These are phyloP conservation scores for Ceratocystis alfenasii DNA, from an alignment of 2,329 filamentous ascomycete species.

Conservation along the genomic window DNA sequence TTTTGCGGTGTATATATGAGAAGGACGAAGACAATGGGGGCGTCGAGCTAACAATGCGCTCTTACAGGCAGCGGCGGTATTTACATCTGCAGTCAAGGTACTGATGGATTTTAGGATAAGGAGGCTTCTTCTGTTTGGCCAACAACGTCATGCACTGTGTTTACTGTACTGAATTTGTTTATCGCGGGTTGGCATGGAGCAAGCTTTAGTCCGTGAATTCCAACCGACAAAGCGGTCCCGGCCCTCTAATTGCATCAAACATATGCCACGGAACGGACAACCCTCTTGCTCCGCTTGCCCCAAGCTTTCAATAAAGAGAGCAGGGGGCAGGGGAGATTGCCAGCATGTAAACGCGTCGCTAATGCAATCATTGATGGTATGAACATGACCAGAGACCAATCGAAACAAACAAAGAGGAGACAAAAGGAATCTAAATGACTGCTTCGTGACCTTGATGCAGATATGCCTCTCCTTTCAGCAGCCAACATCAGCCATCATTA, in stretches of 20 bases:
- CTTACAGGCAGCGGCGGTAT: not conserved
- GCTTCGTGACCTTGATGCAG: not conserved
- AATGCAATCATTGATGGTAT: no score
- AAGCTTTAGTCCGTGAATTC: not conserved
- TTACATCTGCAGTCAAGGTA: not conserved
- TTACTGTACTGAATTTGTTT: not conserved
- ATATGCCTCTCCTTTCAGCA: not conserved
- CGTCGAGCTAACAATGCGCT: not conserved
- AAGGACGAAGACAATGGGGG: not conserved
- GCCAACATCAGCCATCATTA: not conserved
- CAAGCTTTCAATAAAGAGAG: not conserved
- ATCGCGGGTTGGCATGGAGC: not conserved
- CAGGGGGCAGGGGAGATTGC: not conserved
- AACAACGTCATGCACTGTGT: slow-evolving; percentile 9
- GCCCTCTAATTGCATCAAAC: not conserved
- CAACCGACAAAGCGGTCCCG: not conserved
- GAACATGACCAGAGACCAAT: not conserved
- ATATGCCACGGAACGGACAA: not conserved
- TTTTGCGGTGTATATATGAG: not conserved
- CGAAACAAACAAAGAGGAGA: not conserved
- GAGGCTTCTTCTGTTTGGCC: not conserved
- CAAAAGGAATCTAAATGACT: not conserved
- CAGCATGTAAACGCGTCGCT: no score
- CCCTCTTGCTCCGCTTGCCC: not conserved
- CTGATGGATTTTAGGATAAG: not conserved